These are phyloP conservation scores for Venturia pyrina DNA, from an alignment of 2,329 filamentous ascomycete genomes.

Conservation along the genomic window DNA sequence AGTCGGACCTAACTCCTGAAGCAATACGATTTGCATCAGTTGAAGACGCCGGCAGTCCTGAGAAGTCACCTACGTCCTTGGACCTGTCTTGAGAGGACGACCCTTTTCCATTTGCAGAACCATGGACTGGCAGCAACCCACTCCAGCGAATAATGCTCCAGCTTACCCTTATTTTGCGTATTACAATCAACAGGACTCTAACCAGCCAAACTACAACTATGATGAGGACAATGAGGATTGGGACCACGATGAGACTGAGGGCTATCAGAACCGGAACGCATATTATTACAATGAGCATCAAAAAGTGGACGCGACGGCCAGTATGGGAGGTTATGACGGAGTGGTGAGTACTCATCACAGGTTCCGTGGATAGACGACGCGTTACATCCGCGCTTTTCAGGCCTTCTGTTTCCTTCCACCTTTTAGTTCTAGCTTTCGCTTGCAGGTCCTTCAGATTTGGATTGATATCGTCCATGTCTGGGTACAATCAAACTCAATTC, in stretches of 20 bases:
- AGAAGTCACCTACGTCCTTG: not conserved
- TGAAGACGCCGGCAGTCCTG: not conserved
- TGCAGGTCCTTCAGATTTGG: not conserved
- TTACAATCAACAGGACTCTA: not conserved
- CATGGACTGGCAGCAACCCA: not conserved
- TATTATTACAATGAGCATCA: conserved; percentile 2
- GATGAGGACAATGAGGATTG: not conserved
- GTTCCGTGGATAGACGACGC: not conserved
- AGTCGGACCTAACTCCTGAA: not conserved
- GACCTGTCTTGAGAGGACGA: not conserved
- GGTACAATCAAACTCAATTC: not conserved
- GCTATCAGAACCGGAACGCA: not conserved
- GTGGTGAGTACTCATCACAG: not conserved
- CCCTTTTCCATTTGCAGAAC: not conserved
- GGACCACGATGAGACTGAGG: conserved; percentile 1
- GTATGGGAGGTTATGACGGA: not conserved
- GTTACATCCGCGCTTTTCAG: not conserved
- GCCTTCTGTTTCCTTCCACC: not conserved
- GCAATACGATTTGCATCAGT: not conserved
- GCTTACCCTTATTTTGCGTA: not conserved
- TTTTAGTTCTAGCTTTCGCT: not conserved
- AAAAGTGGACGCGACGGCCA: not conserved
- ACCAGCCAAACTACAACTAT: not conserved
- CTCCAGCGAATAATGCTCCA: not conserved
- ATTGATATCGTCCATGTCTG: not conserved